Conservation (phyloP, 768 basidiomycete species). For the Suillus paluster region DNA sequence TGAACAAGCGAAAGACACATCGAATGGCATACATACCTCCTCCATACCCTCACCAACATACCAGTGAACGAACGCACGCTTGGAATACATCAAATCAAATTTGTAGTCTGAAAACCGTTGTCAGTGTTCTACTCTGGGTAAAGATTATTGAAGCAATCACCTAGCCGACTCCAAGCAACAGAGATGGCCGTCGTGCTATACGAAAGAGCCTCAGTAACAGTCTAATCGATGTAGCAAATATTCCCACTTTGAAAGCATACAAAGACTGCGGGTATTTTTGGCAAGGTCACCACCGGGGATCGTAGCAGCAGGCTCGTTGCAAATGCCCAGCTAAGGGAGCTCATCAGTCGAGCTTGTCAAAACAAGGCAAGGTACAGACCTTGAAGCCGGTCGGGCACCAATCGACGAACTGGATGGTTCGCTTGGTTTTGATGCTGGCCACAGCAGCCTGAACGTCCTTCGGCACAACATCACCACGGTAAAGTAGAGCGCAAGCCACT, state of each 20-base stretch:
- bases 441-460: constrained; percentile 96
- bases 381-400: constrained; percentile 99
- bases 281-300: constrained; percentile 96
- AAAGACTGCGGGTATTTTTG: constrained; percentile 90
- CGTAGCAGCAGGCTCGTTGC: constrained; percentile 91
- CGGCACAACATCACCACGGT: constrained; percentile 96
- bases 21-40: constrained; percentile 52
- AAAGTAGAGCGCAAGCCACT: constrained; percentile 93
- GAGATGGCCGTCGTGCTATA: constrained; percentile 89
- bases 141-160: constrained; percentile 36
- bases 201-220: constrained; percentile 6
- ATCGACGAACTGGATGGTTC: constrained; percentile 97
- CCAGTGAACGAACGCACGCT: constrained; percentile 91
- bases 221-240: background rate
- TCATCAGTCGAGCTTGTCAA: constrained; percentile 20
- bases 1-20: constrained; percentile 9
- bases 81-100: constrained; percentile 98
- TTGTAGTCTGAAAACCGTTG: constrained; percentile 72
- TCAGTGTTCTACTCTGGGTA: constrained; percentile 12
- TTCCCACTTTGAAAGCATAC: constrained; percentile 91
- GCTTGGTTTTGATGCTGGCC: constrained; percentile 94
- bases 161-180: constrained; percentile 89
- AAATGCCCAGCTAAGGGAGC: constrained; percentile 80
- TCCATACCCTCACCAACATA: constrained; percentile 99
- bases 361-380: constrained; percentile 31